Evolutionary conservation across 345 rosid genomes (phyloP).

Genomic region (Boechera retrofracta): DNA sequence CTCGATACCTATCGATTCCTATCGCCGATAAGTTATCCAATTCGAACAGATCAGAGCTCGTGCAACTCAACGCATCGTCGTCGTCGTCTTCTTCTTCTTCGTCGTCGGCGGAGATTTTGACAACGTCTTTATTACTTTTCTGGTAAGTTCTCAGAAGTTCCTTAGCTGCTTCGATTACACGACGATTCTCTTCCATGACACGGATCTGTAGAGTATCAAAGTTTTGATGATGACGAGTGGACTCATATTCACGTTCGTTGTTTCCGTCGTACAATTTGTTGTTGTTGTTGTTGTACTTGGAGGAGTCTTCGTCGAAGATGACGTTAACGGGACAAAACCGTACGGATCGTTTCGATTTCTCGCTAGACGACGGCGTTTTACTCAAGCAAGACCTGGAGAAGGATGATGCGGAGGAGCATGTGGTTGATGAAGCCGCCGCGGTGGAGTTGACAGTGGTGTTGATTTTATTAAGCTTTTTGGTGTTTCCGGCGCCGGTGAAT

Average conservation of each 20-base stretch:
- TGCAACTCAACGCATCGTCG: conserved; percentile 47
- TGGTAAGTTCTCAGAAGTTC: conserved; percentile 67
- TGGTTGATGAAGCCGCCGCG: neutral
- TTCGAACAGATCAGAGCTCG: conserved; percentile 69
- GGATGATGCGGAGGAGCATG: conserved; percentile 80
- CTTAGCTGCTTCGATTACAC: conserved; percentile 74
- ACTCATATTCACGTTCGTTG: conserved; percentile 29
- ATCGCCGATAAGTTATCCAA: conserved; percentile 70
- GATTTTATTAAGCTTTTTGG: conserved; percentile 44
- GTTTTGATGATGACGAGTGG: conserved; percentile 23
- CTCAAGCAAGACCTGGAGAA: conserved; percentile 88
- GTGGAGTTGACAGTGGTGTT: neutral
- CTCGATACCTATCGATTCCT: conserved; percentile 55
- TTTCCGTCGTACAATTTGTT: conserved; percentile 38
- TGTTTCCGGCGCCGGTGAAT: conserved; percentile 51
- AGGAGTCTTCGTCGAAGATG: conserved; percentile 67
- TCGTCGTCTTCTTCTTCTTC: neutral
- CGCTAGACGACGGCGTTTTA: conserved; percentile 64
- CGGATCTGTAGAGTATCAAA: conserved; percentile 25
- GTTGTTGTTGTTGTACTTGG: conserved; percentile 59
- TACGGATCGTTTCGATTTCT: conserved; percentile 66
- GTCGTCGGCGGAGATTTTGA: neutral
- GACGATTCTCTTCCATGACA: conserved; percentile 59
- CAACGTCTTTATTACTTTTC: conserved; percentile 48
- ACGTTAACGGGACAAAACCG: conserved; percentile 80